phyloP scores from a whole-genome alignment of 2,329 filamentous ascomycete genomes.

The Ploettnerulaceae sp. region DNA sequence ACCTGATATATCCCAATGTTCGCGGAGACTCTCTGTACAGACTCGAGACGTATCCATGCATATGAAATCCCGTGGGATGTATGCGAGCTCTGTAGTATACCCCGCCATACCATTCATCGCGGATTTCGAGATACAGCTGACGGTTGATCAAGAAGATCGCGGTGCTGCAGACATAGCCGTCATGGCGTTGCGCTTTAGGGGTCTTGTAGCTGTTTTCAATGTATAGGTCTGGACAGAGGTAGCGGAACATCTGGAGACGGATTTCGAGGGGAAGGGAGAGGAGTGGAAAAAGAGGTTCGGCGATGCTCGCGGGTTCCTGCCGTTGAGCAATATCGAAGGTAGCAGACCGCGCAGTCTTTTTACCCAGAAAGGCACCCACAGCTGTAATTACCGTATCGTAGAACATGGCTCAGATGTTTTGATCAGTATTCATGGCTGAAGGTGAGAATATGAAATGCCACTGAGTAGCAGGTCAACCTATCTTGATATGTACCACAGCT shows the following conservation, averaged over 20 bases:
- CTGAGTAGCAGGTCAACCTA: too few species aligned
- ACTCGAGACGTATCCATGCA: background rate
- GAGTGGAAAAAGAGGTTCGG: background rate
- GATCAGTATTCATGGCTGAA: too few species aligned
- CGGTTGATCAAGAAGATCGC: background rate
- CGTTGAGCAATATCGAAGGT: too few species aligned
- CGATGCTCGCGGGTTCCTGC: too few species aligned
- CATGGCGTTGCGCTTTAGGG: background rate
- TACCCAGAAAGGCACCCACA: too few species aligned
- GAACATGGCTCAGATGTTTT: too few species aligned
- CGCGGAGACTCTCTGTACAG: background rate
- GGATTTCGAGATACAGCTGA: background rate
- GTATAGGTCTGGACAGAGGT: background rate
- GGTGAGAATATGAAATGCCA: too few species aligned
- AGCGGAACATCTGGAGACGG: background rate
- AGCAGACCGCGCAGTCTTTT: too few species aligned
- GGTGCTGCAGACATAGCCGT: background rate
- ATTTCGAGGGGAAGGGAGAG: slow-evolving; percentile 1
- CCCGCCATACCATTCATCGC: background rate
- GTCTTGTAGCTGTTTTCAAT: background rate
- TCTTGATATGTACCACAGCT: too few species aligned
- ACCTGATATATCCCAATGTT: background rate
- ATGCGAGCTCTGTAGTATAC: background rate
- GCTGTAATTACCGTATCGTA: too few species aligned
- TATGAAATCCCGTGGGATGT: background rate